Base-by-base conservation (phyloP, 2,329 filamentous ascomycete genomes). In the Alternaria hordeiaustralica region DNA sequence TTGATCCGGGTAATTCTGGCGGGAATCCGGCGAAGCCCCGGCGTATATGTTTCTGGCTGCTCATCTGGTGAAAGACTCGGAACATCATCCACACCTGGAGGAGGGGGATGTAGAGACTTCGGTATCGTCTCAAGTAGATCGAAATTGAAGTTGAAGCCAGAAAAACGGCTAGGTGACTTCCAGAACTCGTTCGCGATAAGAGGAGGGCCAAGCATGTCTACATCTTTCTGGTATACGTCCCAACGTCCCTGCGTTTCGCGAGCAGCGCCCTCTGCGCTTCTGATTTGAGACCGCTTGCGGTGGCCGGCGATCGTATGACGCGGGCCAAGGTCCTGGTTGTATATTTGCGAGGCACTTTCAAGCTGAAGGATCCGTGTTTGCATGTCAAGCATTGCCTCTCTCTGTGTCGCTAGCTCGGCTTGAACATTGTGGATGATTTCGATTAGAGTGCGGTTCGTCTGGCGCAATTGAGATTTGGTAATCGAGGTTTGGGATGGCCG, bases 351-450 rank as follows among this genome's bases (percentile, higher is more conserved):
- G 15, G 28, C 43, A 18, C 67, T 57, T 56, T 78, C 75, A 5
- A 78, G 71, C 30, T 74, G 69, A 4, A 73, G 67, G 5, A 77
- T 63, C 5, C 76, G 70, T 12, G 72, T 64, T 53, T 77, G 73
- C 26, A 78, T 69, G 33, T 77, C 71, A 6, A 73, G 67, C 65
- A 78, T 70, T 45, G 73, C 69, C 10, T 68, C 41, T 28, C 74
- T 67, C 41, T 77, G 71, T 20, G 66, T 64, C 5, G 68, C 62
- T 6, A 78, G 70, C 57, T 77, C 75, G 2, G 49, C 59, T 45
- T 77, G 73, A 9, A 77, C 71, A 28, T 67, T 73, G 43, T 75
- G 72, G 3, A 78, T 63, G 66, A 75, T 77, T 23, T 73, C 72
- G 13, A 74, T 61, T 10, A 77, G 58, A n/a, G 69, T 58, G 6